Conservation (phyloP, 106 monocot genomes). For the Dioscorea zingiberensis region DNA sequence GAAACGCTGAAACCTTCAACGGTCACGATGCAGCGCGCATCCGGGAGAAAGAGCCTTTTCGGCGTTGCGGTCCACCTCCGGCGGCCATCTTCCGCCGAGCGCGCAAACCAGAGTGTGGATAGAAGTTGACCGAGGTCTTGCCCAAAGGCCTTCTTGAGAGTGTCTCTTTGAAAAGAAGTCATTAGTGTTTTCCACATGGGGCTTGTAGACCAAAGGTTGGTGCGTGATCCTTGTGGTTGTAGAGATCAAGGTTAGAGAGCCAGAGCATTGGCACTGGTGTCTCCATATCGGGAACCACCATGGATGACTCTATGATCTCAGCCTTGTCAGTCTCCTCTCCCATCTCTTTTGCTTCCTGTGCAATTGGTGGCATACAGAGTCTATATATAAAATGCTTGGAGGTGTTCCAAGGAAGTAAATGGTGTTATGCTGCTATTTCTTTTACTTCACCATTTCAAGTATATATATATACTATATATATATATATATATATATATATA, state of each 20-base stretch:
- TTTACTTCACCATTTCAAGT: no score
- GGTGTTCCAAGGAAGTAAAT: conserved; percentile 5
- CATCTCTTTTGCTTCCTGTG: no score
- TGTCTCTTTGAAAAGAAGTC: conserved; percentile 1
- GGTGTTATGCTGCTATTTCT: no score
- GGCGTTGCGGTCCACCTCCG: conserved; percentile 49
- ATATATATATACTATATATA: no score
- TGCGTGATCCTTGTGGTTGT: no score
- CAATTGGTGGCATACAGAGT: no score
- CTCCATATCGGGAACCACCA: conserved; percentile 15
- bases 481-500: no score
- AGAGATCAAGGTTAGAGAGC: conserved; percentile 20
- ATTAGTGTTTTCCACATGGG: background rate
- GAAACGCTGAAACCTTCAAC: conserved; percentile 45
- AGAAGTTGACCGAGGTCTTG: conserved; percentile 38
- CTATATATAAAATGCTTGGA: no score
- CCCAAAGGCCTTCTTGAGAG: conserved; percentile 18
- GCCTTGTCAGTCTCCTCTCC: no score
- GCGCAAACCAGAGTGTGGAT: conserved; percentile 39
- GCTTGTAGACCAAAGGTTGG: conserved; percentile 14
- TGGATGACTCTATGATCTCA: conserved; percentile 6
- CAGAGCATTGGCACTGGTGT: conserved; percentile 13
- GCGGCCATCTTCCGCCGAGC: conserved; percentile 13
- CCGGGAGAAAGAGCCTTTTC: conserved; percentile 43
- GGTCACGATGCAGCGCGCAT: background rate